Evolutionary conservation across 352 stramenopile species (phyloP), one percentile per base, ranked within the genome.

Genomic region (Phytophthora hibernalis): DNA sequence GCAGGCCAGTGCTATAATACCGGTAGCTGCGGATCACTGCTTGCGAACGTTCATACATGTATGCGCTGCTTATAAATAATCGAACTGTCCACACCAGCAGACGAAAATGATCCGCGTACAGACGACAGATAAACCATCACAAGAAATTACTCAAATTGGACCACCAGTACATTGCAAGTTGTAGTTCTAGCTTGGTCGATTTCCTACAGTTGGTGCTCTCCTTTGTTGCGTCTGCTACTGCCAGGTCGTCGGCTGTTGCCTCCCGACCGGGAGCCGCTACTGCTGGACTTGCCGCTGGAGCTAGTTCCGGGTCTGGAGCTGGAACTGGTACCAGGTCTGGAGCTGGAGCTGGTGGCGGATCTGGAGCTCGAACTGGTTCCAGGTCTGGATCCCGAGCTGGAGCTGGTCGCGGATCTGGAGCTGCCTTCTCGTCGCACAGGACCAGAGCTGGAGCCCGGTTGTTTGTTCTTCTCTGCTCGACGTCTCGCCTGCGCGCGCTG

Each of bases 401-500:
- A 71, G 51, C 57, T 49, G 35, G 61, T 67, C 60, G 52, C 63
- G 18, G 26, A 48, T 63, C 56, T 68, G 18, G 72, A 70, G 31
- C 55, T 77, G 13, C 55, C 63, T 33, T 67, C 61, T 60, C 54
- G 63, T 37, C 42, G 58, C 45, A 42, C 20, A 1, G 55, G 68
- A 48, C 61, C 62, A 18, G 61, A 64, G 28, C 28, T 65, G 31
- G 54, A 35, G 9, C 9, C 42, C 11, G 59, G 51, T 7, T 76
- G 48, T 53, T 64, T 77, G 74, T 92, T 92, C 66, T 88, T 87
- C 70, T 89, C 80, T 7, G 78, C 81, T 21, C 79, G 78, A 44
- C 83, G 77, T 33, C 82, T 72, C 21, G 83, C 81, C 70, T 89
- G 78, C 22, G 83, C 83, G 69, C 83, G 81, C 59, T 90, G 84